A percentile compares a stretch with the other conserved stretches of the same genome.
Conservation (phyloP, 495 filamentous ascomycete genomes). For the Penicillium silybi region DNA sequence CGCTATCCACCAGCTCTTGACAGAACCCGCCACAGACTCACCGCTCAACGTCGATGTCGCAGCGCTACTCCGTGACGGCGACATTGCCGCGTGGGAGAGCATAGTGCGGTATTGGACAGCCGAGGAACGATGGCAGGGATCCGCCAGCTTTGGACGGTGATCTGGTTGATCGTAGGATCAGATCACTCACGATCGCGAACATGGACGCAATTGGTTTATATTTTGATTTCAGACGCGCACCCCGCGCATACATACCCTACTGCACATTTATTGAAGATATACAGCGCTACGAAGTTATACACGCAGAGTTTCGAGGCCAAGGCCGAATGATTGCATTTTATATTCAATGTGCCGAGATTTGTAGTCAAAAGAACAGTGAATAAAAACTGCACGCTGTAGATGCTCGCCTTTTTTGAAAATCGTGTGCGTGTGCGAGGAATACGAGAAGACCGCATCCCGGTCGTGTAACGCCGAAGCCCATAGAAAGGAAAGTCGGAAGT, state of each 20-base stretch:
- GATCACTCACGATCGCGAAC: background rate
- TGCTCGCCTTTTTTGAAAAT: background rate
- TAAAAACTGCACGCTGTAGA: slow-evolving; percentile 4
- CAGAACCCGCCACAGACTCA: slow-evolving; percentile 70
- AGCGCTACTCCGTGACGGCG: slow-evolving; percentile 67
- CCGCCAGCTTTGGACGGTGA: slow-evolving; percentile 10
- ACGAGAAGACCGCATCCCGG: background rate
- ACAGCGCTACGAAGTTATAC: slow-evolving; percentile 1
- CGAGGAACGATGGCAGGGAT: slow-evolving; percentile 43
- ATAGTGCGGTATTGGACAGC: slow-evolving; percentile 77
- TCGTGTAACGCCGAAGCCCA: slow-evolving; percentile 2
- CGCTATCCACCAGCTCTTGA: slow-evolving; percentile 72
- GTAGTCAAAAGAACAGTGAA: background rate
- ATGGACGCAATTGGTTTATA: background rate
- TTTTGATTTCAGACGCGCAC: background rate
- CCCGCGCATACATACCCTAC: slow-evolving; percentile 18
- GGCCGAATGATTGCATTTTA: background rate
- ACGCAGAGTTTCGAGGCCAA: background rate
- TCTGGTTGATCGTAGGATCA: background rate
- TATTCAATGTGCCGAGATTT: background rate
- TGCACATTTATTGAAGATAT: slow-evolving; percentile 11
- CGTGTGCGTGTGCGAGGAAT: background rate
- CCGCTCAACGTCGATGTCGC: slow-evolving; percentile 91
- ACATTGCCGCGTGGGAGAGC: slow-evolving; percentile 70
- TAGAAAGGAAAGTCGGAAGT: slow-evolving; percentile 23